Evolutionary conservation across 805 yeast species (phyloP).

Genomic region (Ascoidea asiatica): DNA sequence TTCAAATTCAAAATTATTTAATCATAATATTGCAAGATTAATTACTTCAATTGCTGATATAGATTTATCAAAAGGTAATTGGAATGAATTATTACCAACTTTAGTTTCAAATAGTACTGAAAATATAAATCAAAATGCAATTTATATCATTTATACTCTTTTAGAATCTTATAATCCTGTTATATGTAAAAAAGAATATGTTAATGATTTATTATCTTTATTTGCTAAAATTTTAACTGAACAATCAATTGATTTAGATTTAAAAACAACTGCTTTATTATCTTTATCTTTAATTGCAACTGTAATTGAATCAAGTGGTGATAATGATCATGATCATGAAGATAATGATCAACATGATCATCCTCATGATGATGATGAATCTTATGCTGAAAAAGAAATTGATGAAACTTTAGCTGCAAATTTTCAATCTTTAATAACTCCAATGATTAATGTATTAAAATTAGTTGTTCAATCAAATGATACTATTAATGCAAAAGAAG

Average conservation of each 20-base stretch:
- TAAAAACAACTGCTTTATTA: slow-evolving; percentile 71
- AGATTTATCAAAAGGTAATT: slow-evolving; percentile 54
- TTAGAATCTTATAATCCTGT: slow-evolving; percentile 58
- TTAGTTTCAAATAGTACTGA: slow-evolving; percentile 46
- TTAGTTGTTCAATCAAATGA: slow-evolving; percentile 63
- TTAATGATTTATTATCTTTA: slow-evolving; percentile 55
- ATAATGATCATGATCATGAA: too few relatives aligned
- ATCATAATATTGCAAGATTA: slow-evolving; percentile 85
- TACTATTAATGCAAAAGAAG: slow-evolving; percentile 51
- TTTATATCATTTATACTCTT: slow-evolving; percentile 63
- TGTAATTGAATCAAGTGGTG: slow-evolving; percentile 47
- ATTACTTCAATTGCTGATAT: slow-evolving; percentile 72
- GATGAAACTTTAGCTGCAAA: slow-evolving; percentile 32
- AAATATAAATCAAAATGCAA: slow-evolving; percentile 60
- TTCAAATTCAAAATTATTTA: slow-evolving; percentile 45
- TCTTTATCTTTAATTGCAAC: slow-evolving; percentile 60
- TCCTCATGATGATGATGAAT: too few relatives aligned
- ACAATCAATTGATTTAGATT: slow-evolving; percentile 42
- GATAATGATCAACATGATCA: too few relatives aligned
- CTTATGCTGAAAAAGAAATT: slow-evolving; percentile 29
- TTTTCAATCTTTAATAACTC: slow-evolving; percentile 60
- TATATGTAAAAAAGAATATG: slow-evolving; percentile 35
- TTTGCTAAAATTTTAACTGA: slow-evolving; percentile 53
- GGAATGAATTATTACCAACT: slow-evolving; percentile 68
- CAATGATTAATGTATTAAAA: slow-evolving; percentile 69